Conservation (phyloP, 2,329 filamentous ascomycete species). For the Pseudocercospora eumusae region DNA sequence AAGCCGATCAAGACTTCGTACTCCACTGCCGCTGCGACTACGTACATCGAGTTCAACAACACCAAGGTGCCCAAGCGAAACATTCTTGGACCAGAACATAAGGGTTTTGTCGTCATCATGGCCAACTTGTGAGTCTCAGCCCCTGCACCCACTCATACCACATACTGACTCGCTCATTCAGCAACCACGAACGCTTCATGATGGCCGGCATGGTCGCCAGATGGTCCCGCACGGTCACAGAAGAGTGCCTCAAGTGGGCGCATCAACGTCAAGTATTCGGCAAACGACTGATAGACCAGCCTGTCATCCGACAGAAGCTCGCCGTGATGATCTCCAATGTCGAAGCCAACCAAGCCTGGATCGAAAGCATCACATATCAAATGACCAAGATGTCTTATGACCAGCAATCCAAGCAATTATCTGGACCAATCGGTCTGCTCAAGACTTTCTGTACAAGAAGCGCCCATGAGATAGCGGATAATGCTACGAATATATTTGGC, state of each 20-base stretch:
- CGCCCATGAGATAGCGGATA: constrained; percentile 80
- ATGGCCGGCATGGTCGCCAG: constrained; percentile 60
- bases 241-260: constrained; percentile 85
- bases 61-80: constrained; percentile 81
- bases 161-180: constrained; percentile 9
- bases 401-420: constrained; percentile 72
- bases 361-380: constrained; percentile 81
- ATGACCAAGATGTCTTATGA: constrained; percentile 84
- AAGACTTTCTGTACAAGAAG: constrained; percentile 77
- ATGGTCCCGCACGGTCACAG: constrained; percentile 67
- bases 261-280: constrained; percentile 84
- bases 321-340: constrained; percentile 83
- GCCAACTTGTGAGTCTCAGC: constrained; percentile 68
- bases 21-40: constrained; percentile 74
- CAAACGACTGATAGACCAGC: constrained; percentile 76
- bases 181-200: constrained; percentile 40
- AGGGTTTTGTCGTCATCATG: constrained; percentile 81
- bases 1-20: constrained; percentile 79
- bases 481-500: constrained; percentile 82
- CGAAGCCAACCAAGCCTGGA: constrained; percentile 82
- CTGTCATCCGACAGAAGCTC: constrained; percentile 46
- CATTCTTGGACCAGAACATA: constrained; percentile 77
- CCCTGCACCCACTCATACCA: no score
- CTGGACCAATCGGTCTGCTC: constrained; percentile 77
- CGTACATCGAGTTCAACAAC: constrained; percentile 80